Conservation (phyloP, 352 stramenopile species). For the Phytopythium litorale region DNA sequence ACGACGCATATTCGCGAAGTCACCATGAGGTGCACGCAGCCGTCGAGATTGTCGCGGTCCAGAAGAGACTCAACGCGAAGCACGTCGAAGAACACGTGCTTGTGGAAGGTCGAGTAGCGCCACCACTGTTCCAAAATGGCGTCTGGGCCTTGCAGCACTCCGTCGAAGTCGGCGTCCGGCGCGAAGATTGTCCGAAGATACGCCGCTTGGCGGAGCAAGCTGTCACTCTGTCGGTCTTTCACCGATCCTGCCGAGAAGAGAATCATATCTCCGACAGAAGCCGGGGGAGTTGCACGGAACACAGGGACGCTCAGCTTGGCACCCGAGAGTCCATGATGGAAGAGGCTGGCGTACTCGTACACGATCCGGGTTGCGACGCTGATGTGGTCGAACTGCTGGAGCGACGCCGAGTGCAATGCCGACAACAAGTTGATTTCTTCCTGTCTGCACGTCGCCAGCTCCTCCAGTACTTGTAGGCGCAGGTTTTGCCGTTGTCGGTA, state of each 20-base stretch:
- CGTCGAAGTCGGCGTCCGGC: conserved; percentile 22
- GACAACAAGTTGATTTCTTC: conserved; percentile 5
- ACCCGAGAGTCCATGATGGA: conserved; percentile 18
- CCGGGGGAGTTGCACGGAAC: background rate
- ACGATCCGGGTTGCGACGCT: background rate
- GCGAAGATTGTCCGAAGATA: conserved; percentile 34
- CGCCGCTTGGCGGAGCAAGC: conserved; percentile 24
- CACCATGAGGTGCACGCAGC: conserved; percentile 20
- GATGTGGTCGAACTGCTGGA: background rate
- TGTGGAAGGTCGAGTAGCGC: conserved; percentile 26
- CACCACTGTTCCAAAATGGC: conserved; percentile 31
- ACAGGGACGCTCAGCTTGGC: background rate
- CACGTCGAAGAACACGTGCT: conserved; percentile 32
- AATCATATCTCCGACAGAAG: background rate
- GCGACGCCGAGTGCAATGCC: background rate
- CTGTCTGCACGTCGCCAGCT: conserved; percentile 8
- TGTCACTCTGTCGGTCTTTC: background rate
- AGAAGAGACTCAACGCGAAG: conserved; percentile 17
- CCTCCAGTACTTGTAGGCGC: conserved; percentile 18
- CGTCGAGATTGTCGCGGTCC: conserved; percentile 5
- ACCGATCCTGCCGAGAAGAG: background rate
- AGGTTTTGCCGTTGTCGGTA: conserved; percentile 14
- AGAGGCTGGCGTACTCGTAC: conserved; percentile 29
- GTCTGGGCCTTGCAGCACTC: conserved; percentile 16
- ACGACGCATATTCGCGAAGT: conserved; percentile 22